Evolutionary conservation across 345 rosid species (phyloP).

Genomic region (Eucalyptus brandiana): DNA sequence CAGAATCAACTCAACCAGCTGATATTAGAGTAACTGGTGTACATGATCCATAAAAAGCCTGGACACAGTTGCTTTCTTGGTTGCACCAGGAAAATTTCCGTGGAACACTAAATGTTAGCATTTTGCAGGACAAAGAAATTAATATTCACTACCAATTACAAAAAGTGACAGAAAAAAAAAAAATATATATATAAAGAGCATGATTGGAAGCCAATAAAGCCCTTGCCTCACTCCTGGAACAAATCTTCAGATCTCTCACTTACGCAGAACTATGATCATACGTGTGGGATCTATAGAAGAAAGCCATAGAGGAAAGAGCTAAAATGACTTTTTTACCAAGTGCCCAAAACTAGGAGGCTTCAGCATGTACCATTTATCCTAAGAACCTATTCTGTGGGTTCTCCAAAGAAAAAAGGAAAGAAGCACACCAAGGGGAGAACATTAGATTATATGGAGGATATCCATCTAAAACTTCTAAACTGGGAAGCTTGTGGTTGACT

Average conservation of each 20-base stretch:
- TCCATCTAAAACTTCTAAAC: not conserved
- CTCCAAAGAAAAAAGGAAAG: not conserved
- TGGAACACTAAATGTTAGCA: not conserved
- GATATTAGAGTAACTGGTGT: not conserved
- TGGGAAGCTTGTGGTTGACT: not conserved
- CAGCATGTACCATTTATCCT: not conserved
- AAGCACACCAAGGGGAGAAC: not conserved
- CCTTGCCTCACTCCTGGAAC: not conserved
- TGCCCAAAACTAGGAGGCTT: not conserved
- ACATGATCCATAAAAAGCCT: not conserved
- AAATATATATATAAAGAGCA: not conserved
- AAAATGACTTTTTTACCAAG: not conserved
- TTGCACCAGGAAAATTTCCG: not conserved
- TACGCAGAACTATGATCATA: not conserved
- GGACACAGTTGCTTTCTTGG: not conserved
- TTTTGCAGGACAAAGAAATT: not conserved
- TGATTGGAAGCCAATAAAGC: not conserved
- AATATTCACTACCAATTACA: not conserved
- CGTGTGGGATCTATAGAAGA: not conserved
- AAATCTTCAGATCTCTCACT: not conserved
- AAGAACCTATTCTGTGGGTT: not conserved
- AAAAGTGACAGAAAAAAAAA: not conserved
- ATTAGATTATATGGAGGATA: not conserved
- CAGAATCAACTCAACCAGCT: not conserved
- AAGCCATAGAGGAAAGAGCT: not conserved